Conservation (phyloP, 2,329 filamentous ascomycete genomes). For the Neofusicoccum umdonicola region DNA sequence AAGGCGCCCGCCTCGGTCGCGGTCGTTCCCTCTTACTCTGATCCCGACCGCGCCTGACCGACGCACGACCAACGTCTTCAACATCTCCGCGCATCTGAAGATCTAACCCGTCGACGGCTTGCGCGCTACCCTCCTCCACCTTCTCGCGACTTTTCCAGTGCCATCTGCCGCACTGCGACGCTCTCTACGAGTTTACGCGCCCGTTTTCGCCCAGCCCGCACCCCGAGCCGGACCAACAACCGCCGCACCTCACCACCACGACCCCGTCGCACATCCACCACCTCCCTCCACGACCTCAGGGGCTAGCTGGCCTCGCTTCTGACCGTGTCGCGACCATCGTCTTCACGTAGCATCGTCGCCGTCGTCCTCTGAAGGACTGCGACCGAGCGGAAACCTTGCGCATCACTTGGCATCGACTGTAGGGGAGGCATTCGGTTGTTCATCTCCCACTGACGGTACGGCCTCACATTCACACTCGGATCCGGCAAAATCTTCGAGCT, state of each 20-base stretch:
- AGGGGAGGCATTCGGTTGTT: conserved; percentile 99
- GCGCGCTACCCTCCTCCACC: neutral
- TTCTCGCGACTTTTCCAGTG: conserved; percentile 5
- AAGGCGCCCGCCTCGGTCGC: too few relatives aligned
- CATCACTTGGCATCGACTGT: conserved; percentile 48
- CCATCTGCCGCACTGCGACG: neutral
- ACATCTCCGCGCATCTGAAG: neutral
- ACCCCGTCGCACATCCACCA: neutral
- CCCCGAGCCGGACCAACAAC: conserved; percentile 1
- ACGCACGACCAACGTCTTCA: neutral
- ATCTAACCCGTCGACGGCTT: neutral
- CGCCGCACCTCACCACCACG: neutral
- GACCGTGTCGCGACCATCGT: conserved; percentile 21
- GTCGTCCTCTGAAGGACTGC: conserved; percentile 22
- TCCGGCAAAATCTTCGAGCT: conserved; percentile 11
- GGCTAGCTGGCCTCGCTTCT: conserved; percentile 45
- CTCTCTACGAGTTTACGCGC: conserved; percentile 9
- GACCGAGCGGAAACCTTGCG: conserved; percentile 18
- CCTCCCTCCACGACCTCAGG: conserved; percentile 27
- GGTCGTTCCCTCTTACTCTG: too few relatives aligned
- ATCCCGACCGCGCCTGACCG: neutral
- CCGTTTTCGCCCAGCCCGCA: neutral
- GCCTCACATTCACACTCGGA: conserved; percentile 21
- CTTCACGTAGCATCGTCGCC: conserved; percentile 24
- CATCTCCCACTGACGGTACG: conserved; percentile 75